A percentile compares a stretch with the other conserved stretches of the same genome.
These are phyloP conservation scores for Flaveria ramosissima DNA, from an alignment of 129 eudicot species.

Conservation along the genomic window DNA sequence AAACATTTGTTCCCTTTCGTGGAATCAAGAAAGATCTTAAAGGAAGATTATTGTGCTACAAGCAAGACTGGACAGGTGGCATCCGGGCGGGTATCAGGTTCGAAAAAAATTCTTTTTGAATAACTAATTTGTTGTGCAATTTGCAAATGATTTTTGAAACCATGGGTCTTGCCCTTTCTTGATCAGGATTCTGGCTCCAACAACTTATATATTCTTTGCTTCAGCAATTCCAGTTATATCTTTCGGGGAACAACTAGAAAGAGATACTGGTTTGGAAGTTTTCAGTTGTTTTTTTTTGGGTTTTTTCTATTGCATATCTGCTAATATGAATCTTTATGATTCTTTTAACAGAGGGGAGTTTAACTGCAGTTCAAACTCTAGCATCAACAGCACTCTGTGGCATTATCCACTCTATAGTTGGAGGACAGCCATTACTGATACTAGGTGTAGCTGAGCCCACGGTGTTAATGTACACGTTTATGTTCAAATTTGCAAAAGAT, in stretches of 20 bases:
- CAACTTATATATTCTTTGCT: slow-evolving; percentile 96
- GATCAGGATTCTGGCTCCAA: slow-evolving; percentile 93
- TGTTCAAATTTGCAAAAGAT: slow-evolving; percentile 91
- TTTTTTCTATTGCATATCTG: background rate
- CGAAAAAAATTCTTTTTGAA: slow-evolving; percentile 15
- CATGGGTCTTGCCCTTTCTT: slow-evolving; percentile 21
- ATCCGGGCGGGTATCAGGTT: slow-evolving; percentile 93
- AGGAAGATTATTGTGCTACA: slow-evolving; percentile 87
- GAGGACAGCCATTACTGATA: slow-evolving; percentile 93
- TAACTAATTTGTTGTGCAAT: slow-evolving; percentile 1
- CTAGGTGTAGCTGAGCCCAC: slow-evolving; percentile 99
- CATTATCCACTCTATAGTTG: slow-evolving; percentile 82
- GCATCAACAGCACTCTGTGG: slow-evolving; percentile 97
- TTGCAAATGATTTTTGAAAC: slow-evolving; percentile 17
- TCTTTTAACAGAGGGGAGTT: slow-evolving; percentile 63
- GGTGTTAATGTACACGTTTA: slow-evolving; percentile 92
- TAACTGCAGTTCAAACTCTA: slow-evolving; percentile 95
- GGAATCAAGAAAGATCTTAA: slow-evolving; percentile 95
- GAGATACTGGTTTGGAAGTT: slow-evolving; percentile 67
- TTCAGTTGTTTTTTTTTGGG: background rate
- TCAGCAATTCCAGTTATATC: slow-evolving; percentile 99
- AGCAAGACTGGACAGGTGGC: slow-evolving; percentile 96
- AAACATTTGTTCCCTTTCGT: slow-evolving; percentile 93
- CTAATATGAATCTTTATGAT: slow-evolving; percentile 17
- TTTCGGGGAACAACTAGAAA: slow-evolving; percentile 94